phyloP scores from a whole-genome alignment of 345 rosid genomes.

The Gossypium turneri region DNA sequence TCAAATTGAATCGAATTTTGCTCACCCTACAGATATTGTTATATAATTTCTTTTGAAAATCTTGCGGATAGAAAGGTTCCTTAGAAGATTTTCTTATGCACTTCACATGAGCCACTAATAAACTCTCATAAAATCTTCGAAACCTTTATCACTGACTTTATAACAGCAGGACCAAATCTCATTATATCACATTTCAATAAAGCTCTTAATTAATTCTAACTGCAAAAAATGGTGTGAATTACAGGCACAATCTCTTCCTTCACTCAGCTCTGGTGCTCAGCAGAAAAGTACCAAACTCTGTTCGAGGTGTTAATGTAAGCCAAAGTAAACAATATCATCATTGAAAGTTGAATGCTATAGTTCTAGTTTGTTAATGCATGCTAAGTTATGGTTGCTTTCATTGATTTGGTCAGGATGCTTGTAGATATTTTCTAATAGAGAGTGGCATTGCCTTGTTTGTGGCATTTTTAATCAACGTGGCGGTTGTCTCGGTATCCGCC shows the following conservation, averaged over 20 bases:
- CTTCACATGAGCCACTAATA: too few relatives aligned
- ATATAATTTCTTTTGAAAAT: too few relatives aligned
- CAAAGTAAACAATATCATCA: not conserved
- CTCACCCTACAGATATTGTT: too few relatives aligned
- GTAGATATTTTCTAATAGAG: slow-evolving; percentile 56
- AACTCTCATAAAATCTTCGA: too few relatives aligned
- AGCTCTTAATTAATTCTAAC: too few relatives aligned
- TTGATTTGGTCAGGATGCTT: slow-evolving; percentile 40
- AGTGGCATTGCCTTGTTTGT: slow-evolving; percentile 56
- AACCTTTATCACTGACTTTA: too few relatives aligned
- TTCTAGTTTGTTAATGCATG: not conserved
- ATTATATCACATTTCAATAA: too few relatives aligned
- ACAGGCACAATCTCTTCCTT: slow-evolving; percentile 48
- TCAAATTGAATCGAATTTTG: too few relatives aligned
- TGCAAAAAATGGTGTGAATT: not conserved
- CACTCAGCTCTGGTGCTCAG: slow-evolving; percentile 48
- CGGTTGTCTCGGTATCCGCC: slow-evolving; percentile 54
- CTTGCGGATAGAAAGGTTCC: too few relatives aligned
- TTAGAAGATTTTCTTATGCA: too few relatives aligned
- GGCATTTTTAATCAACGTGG: slow-evolving; percentile 56
- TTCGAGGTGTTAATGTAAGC: slow-evolving; percentile 45
- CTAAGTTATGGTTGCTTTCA: not conserved
- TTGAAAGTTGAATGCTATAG: too few relatives aligned
- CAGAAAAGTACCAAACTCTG: slow-evolving; percentile 44
- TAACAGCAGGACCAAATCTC: too few relatives aligned